Conservation (phyloP, 164 flowering plant species). For the Akebia trifoliata region DNA sequence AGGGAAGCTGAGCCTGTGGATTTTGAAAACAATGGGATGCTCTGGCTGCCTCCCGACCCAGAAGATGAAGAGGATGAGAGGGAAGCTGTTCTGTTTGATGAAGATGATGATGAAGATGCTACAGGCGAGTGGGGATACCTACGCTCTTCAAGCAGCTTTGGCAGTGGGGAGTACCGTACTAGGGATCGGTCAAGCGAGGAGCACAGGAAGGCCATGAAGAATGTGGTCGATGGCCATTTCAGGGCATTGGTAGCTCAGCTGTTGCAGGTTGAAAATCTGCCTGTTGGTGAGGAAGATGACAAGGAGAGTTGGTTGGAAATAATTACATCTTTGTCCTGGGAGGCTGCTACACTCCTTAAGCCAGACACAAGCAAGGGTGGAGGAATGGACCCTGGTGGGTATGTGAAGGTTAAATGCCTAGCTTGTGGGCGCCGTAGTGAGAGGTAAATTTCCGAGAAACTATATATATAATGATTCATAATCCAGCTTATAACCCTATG, state of each 20-base stretch:
- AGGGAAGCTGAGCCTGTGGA: slow-evolving; percentile 71
- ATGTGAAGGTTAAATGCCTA: slow-evolving; percentile 92
- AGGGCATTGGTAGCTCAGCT: slow-evolving; percentile 93
- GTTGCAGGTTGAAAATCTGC: slow-evolving; percentile 84
- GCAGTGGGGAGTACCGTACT: slow-evolving; percentile 67
- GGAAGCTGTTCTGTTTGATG: slow-evolving; percentile 61
- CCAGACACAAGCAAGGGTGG: slow-evolving; percentile 94
- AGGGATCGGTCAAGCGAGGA: slow-evolving; percentile 78
- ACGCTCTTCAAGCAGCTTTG: slow-evolving; percentile 67
- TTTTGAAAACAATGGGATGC: slow-evolving; percentile 85
- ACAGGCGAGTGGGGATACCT: slow-evolving; percentile 81
- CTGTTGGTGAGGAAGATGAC: slow-evolving; percentile 51
- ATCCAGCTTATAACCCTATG: background rate
- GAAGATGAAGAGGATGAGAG: slow-evolving; percentile 93
- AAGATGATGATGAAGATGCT: slow-evolving; percentile 69
- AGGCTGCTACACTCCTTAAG: slow-evolving; percentile 88
- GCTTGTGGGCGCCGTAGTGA: slow-evolving; percentile 80
- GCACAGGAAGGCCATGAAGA: slow-evolving; percentile 78
- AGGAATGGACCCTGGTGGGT: slow-evolving; percentile 99
- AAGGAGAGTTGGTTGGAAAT: slow-evolving; percentile 87
- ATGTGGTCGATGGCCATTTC: slow-evolving; percentile 93
- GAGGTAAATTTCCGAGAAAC: slow-evolving; percentile 41
- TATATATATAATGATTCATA: background rate
- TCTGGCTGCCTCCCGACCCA: slow-evolving; percentile 98
- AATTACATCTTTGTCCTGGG: slow-evolving; percentile 89